Conservation (phyloP, 2,329 filamentous ascomycete genomes). For the Zymoseptoria crescenta region DNA sequence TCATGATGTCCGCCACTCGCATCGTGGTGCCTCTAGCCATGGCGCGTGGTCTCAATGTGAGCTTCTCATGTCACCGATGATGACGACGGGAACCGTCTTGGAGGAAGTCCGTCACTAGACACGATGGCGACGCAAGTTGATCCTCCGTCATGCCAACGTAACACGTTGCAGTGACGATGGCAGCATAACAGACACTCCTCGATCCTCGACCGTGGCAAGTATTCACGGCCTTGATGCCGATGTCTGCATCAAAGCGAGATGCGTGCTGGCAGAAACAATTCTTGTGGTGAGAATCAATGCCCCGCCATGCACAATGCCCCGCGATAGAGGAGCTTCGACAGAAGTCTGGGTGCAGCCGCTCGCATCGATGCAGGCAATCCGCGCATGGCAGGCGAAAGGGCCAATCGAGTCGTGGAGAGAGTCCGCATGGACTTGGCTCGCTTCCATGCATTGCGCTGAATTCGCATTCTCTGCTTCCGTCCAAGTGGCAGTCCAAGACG, state of each 20-base stretch:
- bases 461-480: not conserved
- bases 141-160: not conserved
- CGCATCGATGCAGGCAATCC: not conserved
- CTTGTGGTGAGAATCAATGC: not conserved
- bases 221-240: not conserved
- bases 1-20: too few species aligned
- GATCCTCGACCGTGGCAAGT: not conserved
- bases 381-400: not conserved
- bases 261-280: not conserved
- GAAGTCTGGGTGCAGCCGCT: not conserved
- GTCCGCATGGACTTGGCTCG: not conserved
- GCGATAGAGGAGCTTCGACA: not conserved
- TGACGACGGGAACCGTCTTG: too few species aligned
- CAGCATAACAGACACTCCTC: not conserved
- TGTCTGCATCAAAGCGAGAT: not conserved
- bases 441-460: not conserved
- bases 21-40: too few species aligned
- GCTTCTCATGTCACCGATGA: too few species aligned
- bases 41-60: too few species aligned
- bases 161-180: not conserved
- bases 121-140: not conserved
- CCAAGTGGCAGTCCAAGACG: not conserved
- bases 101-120: too few species aligned
- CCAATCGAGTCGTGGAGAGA: not conserved
- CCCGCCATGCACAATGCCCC: not conserved